Base-by-base conservation (phyloP, 768 basidiomycete species). In the Saitozyma sp. region DNA sequence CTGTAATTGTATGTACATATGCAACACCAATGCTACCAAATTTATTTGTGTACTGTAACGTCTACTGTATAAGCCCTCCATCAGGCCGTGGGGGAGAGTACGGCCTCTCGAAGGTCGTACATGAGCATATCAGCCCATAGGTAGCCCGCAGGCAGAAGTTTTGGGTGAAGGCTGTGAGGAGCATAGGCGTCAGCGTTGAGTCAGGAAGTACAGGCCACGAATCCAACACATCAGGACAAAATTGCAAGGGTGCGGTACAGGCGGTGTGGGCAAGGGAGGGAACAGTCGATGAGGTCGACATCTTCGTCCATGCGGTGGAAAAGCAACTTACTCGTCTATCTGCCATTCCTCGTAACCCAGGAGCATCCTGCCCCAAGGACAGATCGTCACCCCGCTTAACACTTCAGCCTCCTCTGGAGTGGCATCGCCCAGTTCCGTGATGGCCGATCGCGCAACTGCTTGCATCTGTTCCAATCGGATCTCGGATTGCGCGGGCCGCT, bases 111-210 rank as follows among this genome's bases (percentile, higher is more conserved):
- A 9, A 69, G 58, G 50, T 69, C 67, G 50, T 60, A 69, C 40
- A 69, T 17, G 57, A 69, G 58, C 64, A 65, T 69, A 37, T 69
- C 67, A 9, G 63, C 63, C 64, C 63, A 69, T 6, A 69, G 42
- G 51, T 62, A 63, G n/a, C 67, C 67, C 9, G 64, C 67, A n/a
- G 67, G 67, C 13, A 69, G 13, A 11, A 46, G n/a, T 46, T 1
- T 17, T 1, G 45, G 45, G n/a, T 46, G 45, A 11, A 46, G n/a
- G 45, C 45, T 46, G 6, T 17, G 45, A 29, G 29, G 29, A 29
- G 29, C 29, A 29, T 29, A 29, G 29, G 29, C 29, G 29, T 29
- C 29, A 29, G 29, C 29, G 29, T 29, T 29, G 29, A 29, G 29
- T 29, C 29, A 29, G 29, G 29, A 5, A 29, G 5, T 29, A 29